Evolutionary conservation across 371 early-diverging fungal species (phyloP).

Genomic region (Nosema granulosis): DNA sequence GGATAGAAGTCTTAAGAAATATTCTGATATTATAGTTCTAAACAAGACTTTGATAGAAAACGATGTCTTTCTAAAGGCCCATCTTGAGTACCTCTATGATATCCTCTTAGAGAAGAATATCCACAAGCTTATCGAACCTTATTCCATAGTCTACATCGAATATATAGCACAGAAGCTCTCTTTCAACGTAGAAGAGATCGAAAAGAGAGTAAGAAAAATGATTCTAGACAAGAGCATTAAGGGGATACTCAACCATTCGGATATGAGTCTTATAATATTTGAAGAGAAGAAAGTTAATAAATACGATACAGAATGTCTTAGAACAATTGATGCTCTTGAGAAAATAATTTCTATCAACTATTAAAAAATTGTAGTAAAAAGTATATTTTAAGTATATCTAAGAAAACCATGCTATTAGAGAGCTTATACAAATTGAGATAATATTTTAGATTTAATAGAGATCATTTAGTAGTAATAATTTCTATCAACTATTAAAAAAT

Average conservation of each 20-base stretch:
- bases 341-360: constrained; percentile 10
- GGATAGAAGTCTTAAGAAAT: constrained; percentile 58
- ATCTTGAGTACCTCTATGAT: constrained; percentile 62
- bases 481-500: constrained; percentile 21
- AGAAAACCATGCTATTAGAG: too few species aligned
- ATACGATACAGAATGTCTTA: constrained; percentile 28
- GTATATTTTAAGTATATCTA: too few species aligned
- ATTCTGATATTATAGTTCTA: constrained; percentile 51
- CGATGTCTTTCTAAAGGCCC: constrained; percentile 62
- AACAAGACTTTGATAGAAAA: constrained; percentile 37
- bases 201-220: constrained; percentile 66
- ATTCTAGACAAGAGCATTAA: constrained; percentile 65
- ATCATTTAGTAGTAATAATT: constrained; percentile 15
- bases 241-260: constrained; percentile 66
- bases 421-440: too few species aligned
- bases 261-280: constrained; percentile 50
- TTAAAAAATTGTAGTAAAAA: too few species aligned
- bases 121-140: constrained; percentile 67
- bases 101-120: constrained; percentile 66
- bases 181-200: constrained; percentile 59
- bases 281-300: constrained; percentile 25
- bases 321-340: constrained; percentile 16
- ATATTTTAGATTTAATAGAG: too few species aligned
- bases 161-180: constrained; percentile 59
- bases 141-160: constrained; percentile 63